Conservation (phyloP, 352 stramenopile species). For the Blastocystis sp. region DNA sequence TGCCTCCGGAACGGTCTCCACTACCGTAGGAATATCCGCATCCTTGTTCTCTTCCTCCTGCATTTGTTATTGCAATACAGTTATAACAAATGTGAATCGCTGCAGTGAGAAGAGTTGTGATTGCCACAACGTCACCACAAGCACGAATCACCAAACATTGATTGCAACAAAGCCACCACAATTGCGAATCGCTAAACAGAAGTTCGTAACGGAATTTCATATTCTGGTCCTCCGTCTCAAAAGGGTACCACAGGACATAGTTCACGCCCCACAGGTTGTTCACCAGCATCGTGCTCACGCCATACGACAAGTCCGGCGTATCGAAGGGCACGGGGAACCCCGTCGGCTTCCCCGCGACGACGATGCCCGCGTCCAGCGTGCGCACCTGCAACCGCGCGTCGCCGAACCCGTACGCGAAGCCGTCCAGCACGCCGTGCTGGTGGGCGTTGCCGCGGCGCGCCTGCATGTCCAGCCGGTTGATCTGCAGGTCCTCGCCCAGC, state of each 20-base stretch:
- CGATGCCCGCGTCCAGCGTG: slow-evolving; percentile 46
- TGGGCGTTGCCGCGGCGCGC: slow-evolving; percentile 49
- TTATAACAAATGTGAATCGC: neutral
- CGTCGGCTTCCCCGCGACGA: slow-evolving; percentile 50
- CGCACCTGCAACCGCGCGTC: neutral
- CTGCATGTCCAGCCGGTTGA: slow-evolving; percentile 59
- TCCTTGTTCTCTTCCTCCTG: neutral
- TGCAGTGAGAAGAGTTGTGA: neutral
- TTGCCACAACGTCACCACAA: neutral
- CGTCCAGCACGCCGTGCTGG: slow-evolving; percentile 58
- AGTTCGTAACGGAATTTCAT: slow-evolving; percentile 60
- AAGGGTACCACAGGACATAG: slow-evolving; percentile 69
- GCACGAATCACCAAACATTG: neutral
- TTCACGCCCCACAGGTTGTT: slow-evolving; percentile 69
- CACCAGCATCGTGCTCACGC: slow-evolving; percentile 58
- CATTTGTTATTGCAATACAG: neutral
- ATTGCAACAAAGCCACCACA: neutral
- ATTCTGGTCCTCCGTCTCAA: slow-evolving; percentile 50
- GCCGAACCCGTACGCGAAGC: slow-evolving; percentile 37
- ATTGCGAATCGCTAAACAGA: neutral
- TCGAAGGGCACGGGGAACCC: slow-evolving; percentile 65
- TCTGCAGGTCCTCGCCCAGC: slow-evolving; percentile 48
- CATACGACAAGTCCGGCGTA: slow-evolving; percentile 56
- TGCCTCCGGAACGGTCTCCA: neutral
- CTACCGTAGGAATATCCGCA: neutral